Evolutionary conservation across 352 stramenopile genomes (phyloP), one percentile per base, ranked within the genome.

Genomic region (Globisporangium echinulatum): DNA sequence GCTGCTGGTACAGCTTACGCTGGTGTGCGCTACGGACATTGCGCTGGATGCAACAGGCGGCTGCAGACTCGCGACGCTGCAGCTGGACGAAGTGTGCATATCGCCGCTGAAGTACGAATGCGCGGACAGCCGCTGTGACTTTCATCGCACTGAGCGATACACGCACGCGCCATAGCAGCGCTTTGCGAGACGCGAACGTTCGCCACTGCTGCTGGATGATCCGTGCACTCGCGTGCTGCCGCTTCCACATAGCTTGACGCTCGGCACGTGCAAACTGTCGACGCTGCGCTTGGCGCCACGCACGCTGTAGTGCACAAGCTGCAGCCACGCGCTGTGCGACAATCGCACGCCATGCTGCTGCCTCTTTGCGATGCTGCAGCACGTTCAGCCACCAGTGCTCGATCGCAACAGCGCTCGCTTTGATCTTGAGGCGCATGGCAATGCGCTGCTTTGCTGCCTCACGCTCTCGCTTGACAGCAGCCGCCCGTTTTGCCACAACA

Each of bases 331-430:
- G 61, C 10, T 17, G 14, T 25, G 43, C 36, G 4, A 19, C 8
- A 25, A 25, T 25, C 25, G 25, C 25, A 25, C 25, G 25, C 25
- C 25, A 1, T 25, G 25, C 25, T 25, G 25, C 25, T 25, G 25
- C 25, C 25, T 25, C 25, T 25, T 25, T 25, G 17, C 61, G 63
- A 54, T 68, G 64, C 9, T 70, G 70, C 49, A 78, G 56, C 64
- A 76, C 49, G 49, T 65, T 46, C 48, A 73, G 36, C 76, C 76
- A 85, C 25, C 59, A 68, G 25, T 58, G 53, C 54, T 79, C 76
- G n/a, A 85, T 82, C 36, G 68, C 58, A 54, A 51, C 40, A 36
- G 65, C 79, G 38, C 67, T 71, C 19, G 58, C 38, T 37, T 70
- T 82, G 46, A 71, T 63, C 42, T 54, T 61, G 37, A 67, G 33